Conservation (phyloP, 352 stramenopile genomes). For the Phytophthora litchii region DNA sequence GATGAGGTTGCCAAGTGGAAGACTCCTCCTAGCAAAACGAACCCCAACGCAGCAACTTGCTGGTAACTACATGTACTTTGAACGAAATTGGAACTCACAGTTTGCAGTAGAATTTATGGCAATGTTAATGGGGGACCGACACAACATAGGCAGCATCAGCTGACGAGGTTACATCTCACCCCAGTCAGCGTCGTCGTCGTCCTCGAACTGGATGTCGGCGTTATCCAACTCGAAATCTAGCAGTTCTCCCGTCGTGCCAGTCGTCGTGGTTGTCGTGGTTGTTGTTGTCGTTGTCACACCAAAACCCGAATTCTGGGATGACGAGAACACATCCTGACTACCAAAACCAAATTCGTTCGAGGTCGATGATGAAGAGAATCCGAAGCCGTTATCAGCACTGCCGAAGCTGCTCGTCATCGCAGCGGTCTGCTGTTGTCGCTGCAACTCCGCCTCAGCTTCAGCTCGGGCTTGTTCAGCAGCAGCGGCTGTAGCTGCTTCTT, state of each 20-base stretch:
- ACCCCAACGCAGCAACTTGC: not conserved
- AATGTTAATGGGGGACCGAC: conserved; percentile 11
- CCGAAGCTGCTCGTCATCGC: conserved; percentile 38
- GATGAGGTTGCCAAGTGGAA: no score
- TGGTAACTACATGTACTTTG: no score
- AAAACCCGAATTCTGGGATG: conserved; percentile 28
- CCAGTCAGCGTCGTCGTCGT: conserved; percentile 85
- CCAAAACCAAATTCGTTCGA: conserved; percentile 47
- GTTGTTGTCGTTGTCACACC: conserved; percentile 30
- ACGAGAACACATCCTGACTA: conserved; percentile 32
- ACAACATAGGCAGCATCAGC: no score
- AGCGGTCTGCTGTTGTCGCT: conserved; percentile 32
- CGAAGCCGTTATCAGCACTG: conserved; percentile 26
- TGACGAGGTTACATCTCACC: conserved; percentile 69
- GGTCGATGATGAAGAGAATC: conserved; percentile 24
- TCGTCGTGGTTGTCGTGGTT: conserved; percentile 35
- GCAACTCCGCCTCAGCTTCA: conserved; percentile 37
- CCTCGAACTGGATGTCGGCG: conserved; percentile 78
- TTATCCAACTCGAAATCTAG: conserved; percentile 82
- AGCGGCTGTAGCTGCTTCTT: conserved; percentile 24
- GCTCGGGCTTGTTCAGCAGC: conserved; percentile 30
- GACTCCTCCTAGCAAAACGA: not conserved
- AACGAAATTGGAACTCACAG: conserved; percentile 1
- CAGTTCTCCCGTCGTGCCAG: conserved; percentile 51
- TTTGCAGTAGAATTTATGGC: conserved; percentile 4